These are phyloP conservation scores for Fusarium sp. DNA, from an alignment of 2,329 filamentous ascomycete genomes.

Conservation along the genomic window DNA sequence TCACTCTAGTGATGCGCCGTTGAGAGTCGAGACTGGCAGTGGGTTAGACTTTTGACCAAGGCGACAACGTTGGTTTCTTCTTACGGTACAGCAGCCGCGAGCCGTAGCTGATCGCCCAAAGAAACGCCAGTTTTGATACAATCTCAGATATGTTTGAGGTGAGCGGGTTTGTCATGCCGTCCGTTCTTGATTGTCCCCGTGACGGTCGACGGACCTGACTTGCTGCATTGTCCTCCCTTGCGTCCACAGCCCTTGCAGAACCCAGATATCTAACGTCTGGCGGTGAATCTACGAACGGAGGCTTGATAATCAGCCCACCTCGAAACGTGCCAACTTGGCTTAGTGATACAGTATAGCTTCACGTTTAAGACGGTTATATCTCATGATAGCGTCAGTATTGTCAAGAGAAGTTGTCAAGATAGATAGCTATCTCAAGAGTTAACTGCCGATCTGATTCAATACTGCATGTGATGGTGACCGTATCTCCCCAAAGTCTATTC, in stretches of 20 bases:
- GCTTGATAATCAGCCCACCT: conserved; percentile 29
- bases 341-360: background rate
- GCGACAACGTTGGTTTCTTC: conserved; percentile 33
- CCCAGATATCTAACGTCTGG: conserved; percentile 29
- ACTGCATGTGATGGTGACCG: conserved; percentile 29
- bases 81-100: conserved; percentile 1
- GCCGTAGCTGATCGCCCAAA: background rate
- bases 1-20: conserved; percentile 11
- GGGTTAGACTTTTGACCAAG: conserved; percentile 39
- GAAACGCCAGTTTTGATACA: conserved; percentile 6
- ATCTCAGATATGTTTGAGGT: background rate
- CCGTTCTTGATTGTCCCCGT: conserved; percentile 21
- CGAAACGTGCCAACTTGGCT: conserved; percentile 24
- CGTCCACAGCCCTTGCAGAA: conserved; percentile 30
- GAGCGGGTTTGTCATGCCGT: conserved; percentile 1
- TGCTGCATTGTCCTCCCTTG: conserved; percentile 38
- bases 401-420: background rate
- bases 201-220: conserved; percentile 21
- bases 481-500: conserved; percentile 19
- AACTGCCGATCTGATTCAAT: conserved; percentile 3
- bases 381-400: conserved; percentile 1
- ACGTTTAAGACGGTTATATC: conserved; percentile 29
- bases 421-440: conserved; percentile 1
- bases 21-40: conserved; percentile 31
- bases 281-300: conserved; percentile 41